A percentile compares a stretch with the other conserved stretches of the same genome.
phyloP scores from a whole-genome alignment of 306 rosid species.

The Prunus salicina region DNA sequence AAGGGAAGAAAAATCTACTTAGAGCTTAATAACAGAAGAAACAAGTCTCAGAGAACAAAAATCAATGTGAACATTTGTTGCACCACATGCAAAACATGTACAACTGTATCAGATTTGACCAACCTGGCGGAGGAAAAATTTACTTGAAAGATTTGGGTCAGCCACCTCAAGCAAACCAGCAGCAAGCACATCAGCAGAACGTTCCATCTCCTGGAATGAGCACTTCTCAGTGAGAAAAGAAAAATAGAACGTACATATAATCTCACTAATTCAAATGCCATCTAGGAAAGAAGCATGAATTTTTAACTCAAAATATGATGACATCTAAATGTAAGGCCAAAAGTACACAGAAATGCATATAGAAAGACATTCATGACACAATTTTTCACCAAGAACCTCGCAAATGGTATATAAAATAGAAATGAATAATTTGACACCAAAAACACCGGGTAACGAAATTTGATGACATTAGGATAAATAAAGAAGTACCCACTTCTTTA shows the following conservation, averaged over 20 bases:
- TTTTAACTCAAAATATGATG: neutral
- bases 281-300: neutral
- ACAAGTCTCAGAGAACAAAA: neutral
- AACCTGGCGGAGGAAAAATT: constrained; percentile 82
- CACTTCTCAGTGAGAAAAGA: constrained; percentile 15
- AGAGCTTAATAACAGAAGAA: neutral
- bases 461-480: constrained; percentile 5
- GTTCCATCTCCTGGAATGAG: constrained; percentile 88
- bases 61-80: neutral
- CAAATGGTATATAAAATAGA: constrained; percentile 7
- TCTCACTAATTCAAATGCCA: neutral
- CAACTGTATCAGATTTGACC: constrained; percentile 8
- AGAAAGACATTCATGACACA: neutral
- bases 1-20: constrained; percentile 1
- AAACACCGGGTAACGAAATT: neutral
- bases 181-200: constrained; percentile 91
- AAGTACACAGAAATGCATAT: neutral
- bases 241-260: neutral
- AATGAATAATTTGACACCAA: neutral
- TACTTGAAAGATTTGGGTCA: constrained; percentile 87
- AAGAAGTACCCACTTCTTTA: constrained; percentile 64
- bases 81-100: neutral
- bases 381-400: constrained; percentile 11
- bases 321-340: neutral
- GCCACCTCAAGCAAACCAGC: constrained; percentile 99